These are phyloP conservation scores for Aspergillus sclerotioniger DNA, from an alignment of 495 filamentous ascomycete genomes.

Conservation along the genomic window DNA sequence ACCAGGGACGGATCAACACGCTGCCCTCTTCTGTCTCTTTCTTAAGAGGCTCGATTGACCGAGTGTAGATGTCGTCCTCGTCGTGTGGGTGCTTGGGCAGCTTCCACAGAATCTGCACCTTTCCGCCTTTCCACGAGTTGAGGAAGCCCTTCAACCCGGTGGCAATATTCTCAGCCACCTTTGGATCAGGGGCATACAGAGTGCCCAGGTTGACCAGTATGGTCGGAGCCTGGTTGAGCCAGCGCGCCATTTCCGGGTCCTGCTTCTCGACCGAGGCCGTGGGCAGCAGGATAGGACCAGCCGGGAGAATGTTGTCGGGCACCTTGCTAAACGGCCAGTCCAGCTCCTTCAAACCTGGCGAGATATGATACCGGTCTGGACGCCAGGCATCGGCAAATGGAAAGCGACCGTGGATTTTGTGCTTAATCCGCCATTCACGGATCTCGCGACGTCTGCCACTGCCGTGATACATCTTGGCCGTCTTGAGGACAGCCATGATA, in stretches of 20 bases:
- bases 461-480: slow-evolving; percentile 34
- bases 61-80: slow-evolving; percentile 24
- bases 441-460: slow-evolving; percentile 23
- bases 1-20: slow-evolving; percentile 42
- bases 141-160: slow-evolving; percentile 32
- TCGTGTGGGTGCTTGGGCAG: slow-evolving; percentile 29
- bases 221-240: slow-evolving; percentile 45
- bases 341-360: slow-evolving; percentile 40
- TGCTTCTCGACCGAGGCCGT: slow-evolving; percentile 31
- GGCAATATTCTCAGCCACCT: slow-evolving; percentile 38
- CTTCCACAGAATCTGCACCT: slow-evolving; percentile 51
- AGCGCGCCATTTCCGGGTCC: slow-evolving; percentile 42
- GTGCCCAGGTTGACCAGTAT: slow-evolving; percentile 53
- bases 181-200: slow-evolving; percentile 31
- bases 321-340: slow-evolving; percentile 40
- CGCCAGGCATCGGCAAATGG: slow-evolving; percentile 34
- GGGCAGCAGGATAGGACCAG: slow-evolving; percentile 44
- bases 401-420: slow-evolving; percentile 28
- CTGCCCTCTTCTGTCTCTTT: slow-evolving; percentile 26
- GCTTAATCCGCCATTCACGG: slow-evolving; percentile 24
- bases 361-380: slow-evolving; percentile 34
- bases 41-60: slow-evolving; percentile 26
- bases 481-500: slow-evolving; percentile 26
- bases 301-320: slow-evolving; percentile 45
- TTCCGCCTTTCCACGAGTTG: slow-evolving; percentile 18